Evolutionary conservation across 306 rosid species (phyloP).

Genomic region (Cucurbita pepo): DNA sequence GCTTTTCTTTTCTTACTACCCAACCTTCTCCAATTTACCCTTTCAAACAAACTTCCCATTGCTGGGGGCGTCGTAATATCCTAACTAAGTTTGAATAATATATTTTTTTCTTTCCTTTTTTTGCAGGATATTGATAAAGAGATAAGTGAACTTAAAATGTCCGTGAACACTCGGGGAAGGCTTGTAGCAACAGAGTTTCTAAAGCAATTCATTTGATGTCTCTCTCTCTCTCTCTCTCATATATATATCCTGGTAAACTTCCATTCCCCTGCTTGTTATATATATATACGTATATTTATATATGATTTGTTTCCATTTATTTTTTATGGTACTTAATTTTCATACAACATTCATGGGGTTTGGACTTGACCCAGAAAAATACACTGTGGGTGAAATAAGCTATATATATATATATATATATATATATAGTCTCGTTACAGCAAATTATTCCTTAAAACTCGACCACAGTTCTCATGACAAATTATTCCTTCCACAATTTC

Average conservation of each 20-base stretch:
- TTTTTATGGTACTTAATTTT: background rate
- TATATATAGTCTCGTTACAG: background rate
- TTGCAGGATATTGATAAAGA: conserved; percentile 90
- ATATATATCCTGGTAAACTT: background rate
- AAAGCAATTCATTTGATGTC: conserved; percentile 68
- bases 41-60: background rate
- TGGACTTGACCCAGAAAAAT: background rate
- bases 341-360: background rate
- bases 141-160: conserved; percentile 90
- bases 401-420: background rate
- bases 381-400: no score
- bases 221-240: background rate
- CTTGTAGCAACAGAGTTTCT: conserved; percentile 92
- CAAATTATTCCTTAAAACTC: no score
- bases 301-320: background rate
- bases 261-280: background rate
- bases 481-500: background rate
- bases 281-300: background rate
- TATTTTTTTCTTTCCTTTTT: background rate
- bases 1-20: background rate
- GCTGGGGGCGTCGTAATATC: no score
- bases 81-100: background rate
- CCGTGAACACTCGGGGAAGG: conserved; percentile 92
- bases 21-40: background rate
- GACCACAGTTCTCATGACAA: background rate